Percentiles rank a stretch among this genome's conserved stretches.
These are phyloP conservation scores for Aspergillus uvarum DNA, from an alignment of 2,329 filamentous ascomycete genomes.

Conservation along the genomic window DNA sequence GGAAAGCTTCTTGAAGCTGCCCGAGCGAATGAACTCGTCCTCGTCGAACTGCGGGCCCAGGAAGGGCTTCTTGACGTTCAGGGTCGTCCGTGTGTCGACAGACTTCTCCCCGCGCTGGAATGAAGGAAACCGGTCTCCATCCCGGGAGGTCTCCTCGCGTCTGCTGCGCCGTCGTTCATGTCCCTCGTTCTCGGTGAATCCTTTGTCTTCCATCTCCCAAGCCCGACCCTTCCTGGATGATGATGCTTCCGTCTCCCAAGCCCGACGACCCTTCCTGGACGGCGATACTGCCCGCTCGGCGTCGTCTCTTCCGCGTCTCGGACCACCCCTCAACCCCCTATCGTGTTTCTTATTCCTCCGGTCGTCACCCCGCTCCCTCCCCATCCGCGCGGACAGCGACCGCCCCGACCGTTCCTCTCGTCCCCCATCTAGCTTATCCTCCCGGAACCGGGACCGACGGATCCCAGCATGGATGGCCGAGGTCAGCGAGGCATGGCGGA, in stretches of 20 bases:
- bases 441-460: conserved; percentile 43
- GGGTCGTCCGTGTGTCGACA: not conserved
- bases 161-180: too few relatives aligned
- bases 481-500: conserved; percentile 56
- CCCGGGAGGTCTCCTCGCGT: too few relatives aligned
- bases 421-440: conserved; percentile 1
- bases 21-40: conserved; percentile 33
- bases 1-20: conserved; percentile 26
- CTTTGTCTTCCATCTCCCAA: too few relatives aligned
- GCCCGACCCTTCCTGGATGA: too few relatives aligned
- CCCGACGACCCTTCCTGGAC: too few relatives aligned
- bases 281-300: too few relatives aligned
- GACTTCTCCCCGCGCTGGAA: not conserved
- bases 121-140: too few relatives aligned
- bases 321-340: conserved; percentile 22
- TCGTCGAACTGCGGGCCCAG: conserved; percentile 23
- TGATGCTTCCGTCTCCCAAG: too few relatives aligned
- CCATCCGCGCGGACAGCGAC: not conserved
- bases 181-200: too few relatives aligned
- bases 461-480: conserved; percentile 70
- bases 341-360: not conserved
- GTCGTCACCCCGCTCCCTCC: not conserved
- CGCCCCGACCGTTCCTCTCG: not conserved
- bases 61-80: too few relatives aligned
- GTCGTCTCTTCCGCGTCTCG: not conserved